Conservation (phyloP, 129 eudicot species). For the Dittrichia graveolens region DNA sequence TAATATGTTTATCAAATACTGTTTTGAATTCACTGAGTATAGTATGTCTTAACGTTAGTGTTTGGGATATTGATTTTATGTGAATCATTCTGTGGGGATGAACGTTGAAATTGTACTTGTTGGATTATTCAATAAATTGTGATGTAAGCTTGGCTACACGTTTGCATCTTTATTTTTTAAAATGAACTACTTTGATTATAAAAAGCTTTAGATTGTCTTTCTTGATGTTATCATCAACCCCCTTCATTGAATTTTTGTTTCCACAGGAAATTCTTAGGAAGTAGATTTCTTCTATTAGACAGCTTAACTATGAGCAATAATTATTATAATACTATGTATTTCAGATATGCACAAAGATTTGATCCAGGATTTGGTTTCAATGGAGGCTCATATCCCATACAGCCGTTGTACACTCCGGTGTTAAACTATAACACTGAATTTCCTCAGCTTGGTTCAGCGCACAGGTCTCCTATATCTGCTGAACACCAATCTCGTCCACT, state of each 20-base stretch:
- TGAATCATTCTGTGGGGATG: no score
- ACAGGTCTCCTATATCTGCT: constrained; percentile 61
- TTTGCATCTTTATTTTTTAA: no score
- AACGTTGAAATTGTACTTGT: no score
- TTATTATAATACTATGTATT: constrained; percentile 2
- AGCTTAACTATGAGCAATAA: neutral
- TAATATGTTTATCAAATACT: no score
- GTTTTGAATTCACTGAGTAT: no score
- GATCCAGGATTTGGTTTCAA: constrained; percentile 98
- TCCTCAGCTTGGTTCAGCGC: constrained; percentile 90
- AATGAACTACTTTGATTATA: no score
- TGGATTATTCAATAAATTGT: no score
- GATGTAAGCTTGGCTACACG: no score
- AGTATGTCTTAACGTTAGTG: no score
- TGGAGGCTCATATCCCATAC: constrained; percentile 76
- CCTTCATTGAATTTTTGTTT: neutral
- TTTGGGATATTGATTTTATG: no score
- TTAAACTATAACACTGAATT: constrained; percentile 92
- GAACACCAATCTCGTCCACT: constrained; percentile 69
- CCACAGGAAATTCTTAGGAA: neutral
- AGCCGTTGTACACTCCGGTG: constrained; percentile 92
- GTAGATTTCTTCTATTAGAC: neutral
- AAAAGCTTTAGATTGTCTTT: no score
- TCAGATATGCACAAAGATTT: constrained; percentile 90
- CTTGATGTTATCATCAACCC: no score